Percentiles rank a stretch among this genome's conserved stretches.
phyloP scores from a whole-genome alignment of 208 protist species.

The Leptomonas seymouri region DNA sequence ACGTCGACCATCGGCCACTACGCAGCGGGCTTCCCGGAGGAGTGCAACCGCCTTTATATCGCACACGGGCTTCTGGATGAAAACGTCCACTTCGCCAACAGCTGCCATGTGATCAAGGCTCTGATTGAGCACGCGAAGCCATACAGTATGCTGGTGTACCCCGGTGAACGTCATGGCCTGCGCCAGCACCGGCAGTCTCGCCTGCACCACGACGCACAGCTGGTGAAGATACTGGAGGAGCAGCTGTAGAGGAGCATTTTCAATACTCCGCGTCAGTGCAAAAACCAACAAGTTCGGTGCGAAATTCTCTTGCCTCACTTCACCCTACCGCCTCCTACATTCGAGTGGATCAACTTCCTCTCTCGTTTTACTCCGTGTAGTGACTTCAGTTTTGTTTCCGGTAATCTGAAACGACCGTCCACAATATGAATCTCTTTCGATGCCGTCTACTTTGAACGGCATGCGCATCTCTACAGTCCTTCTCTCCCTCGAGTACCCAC shows the following conservation, averaged over 20 bases:
- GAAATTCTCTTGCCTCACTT: no score
- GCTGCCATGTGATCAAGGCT: constrained; percentile 67
- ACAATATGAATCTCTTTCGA: no score
- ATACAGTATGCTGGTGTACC: constrained; percentile 86
- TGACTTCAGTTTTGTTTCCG: no score
- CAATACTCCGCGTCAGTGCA: no score
- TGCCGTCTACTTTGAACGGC: no score
- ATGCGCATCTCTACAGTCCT: no score
- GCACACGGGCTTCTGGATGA: constrained; percentile 94
- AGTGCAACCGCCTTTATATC: constrained; percentile 89
- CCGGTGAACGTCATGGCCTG: constrained; percentile 87
- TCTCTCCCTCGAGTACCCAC: no score
- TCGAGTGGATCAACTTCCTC: no score
- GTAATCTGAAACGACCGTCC: no score
- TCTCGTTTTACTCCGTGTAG: no score
- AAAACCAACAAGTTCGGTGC: no score
- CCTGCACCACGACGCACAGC: constrained; percentile 69
- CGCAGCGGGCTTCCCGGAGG: constrained; percentile 78
- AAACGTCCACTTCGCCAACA: constrained; percentile 94
- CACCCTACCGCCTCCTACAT: no score
- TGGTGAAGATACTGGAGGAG: constrained; percentile 75
- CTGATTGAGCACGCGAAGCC: constrained; percentile 86
- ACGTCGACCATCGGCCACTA: constrained; percentile 63
- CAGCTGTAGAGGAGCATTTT: constrained; percentile 41
- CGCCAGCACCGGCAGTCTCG: constrained; percentile 71